Evolutionary conservation across 768 basidiomycete species (phyloP).

Genomic region (Leucocoprinus leucothites): DNA sequence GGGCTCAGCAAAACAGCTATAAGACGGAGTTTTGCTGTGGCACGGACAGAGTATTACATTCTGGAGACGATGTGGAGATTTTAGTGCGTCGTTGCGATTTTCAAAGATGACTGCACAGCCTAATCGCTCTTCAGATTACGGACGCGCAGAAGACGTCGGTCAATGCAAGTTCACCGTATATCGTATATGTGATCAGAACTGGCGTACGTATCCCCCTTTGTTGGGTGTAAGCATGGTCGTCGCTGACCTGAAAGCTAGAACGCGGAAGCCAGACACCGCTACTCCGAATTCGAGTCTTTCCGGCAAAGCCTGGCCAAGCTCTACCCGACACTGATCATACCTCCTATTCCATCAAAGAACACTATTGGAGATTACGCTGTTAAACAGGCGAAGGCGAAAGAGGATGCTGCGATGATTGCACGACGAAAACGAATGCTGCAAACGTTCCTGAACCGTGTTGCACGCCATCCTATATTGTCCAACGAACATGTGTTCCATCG

Average conservation of each 20-base stretch:
- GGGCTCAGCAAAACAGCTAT: conserved; percentile 46
- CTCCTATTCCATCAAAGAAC: conserved; percentile 97
- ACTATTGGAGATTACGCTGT: conserved; percentile 94
- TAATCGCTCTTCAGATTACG: conserved; percentile 57
- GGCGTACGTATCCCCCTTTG: conserved; percentile 49
- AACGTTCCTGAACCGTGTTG: conserved; percentile 89
- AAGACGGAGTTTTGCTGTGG: conserved; percentile 80
- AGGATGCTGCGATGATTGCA: conserved; percentile 89
- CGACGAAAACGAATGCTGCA: conserved; percentile 92
- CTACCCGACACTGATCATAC: conserved; percentile 95
- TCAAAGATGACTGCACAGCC: conserved; percentile 7
- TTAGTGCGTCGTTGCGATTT: conserved; percentile 43
- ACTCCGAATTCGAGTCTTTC: conserved; percentile 96
- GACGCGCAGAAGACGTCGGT: conserved; percentile 95
- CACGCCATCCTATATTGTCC: conserved; percentile 90
- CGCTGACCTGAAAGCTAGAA: conserved; percentile 42
- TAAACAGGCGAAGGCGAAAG: conserved; percentile 95
- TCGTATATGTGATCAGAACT: conserved; percentile 88
- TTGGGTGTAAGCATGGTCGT: conserved; percentile 5
- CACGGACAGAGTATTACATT: conserved; percentile 75
- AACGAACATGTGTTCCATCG: conserved; percentile 96
- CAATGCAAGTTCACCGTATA: conserved; percentile 87
- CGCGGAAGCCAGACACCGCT: conserved; percentile 81
- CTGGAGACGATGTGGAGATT: conserved; percentile 80
- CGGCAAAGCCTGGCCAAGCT: conserved; percentile 79